Evolutionary conservation across 2,329 filamentous ascomycete genomes (phyloP), one percentile per base, ranked within the genome.

Genomic region (Scopulariopsis brevicaulis): DNA sequence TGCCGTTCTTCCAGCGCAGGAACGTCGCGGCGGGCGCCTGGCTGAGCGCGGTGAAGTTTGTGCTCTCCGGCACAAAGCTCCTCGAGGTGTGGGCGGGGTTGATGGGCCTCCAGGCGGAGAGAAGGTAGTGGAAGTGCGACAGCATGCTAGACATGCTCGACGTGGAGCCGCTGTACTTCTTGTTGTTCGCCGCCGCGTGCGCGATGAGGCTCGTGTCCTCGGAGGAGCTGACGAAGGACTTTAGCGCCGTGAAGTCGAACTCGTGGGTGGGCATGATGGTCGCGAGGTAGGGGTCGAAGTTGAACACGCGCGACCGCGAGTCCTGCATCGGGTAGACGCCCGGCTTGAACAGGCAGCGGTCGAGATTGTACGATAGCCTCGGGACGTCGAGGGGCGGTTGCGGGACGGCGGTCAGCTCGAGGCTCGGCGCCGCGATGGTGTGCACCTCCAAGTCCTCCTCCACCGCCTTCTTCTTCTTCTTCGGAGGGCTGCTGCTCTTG

Each of bases 271-370:
- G 92, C 90, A 97, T 97, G 65, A 99, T 95, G 56, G 84, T 85
- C 60, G 91, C 84, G 22, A 99, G 79, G 66, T 96, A 96, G 0
- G 95, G 94, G 67, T 99, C 93, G 65, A 99, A 99, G 69, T 99
- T 99, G 78, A 85, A 99, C 7, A 97, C 90, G 20, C 85, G 81
- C 46, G 93, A 91, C 59, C 90, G 83, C 25, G 87, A 85, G 69
- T 99, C 94, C 71, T 96, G 92, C 56, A 99, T 80, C 55, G 90
- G 86, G 69, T 96, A 96, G 43, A 96, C 89, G 24, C 94, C 92
- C 1, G 87, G 87, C 66, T 96, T 99, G 79, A 99, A 99, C 2
- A 99, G 75, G n/a, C 95, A 93, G 59, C 91, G 81, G 61, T 96
- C 90, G 35, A 96, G 77, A 7, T 88, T 87, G 67, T 94, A 87